Evolutionary conservation across 345 rosid species (phyloP).

Genomic region (Physaria fendleri): DNA sequence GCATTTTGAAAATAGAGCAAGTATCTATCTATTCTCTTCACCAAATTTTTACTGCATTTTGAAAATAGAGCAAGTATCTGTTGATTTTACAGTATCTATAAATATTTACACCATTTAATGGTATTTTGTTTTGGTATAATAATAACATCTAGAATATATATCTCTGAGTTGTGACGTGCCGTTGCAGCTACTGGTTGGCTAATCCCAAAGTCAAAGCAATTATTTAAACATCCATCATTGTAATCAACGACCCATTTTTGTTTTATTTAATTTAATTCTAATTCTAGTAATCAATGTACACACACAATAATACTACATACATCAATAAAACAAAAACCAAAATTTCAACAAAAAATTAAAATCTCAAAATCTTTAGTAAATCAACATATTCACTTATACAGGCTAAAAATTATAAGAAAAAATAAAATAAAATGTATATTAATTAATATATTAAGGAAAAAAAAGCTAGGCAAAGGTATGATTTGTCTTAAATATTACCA

Average conservation of each 20-base stretch:
- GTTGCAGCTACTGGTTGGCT: conserved; percentile 34
- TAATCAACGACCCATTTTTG: conserved; percentile 22
- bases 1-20: no score
- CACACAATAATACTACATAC: not conserved
- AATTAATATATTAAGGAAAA: not conserved
- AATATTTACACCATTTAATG: not conserved
- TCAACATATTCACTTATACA: conserved; percentile 18
- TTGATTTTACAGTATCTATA: no score
- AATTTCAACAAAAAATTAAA: not conserved
- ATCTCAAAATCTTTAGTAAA: conserved; percentile 3
- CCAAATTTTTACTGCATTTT: no score
- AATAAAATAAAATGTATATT: conserved; percentile 3
- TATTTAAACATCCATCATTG: conserved; percentile 24
- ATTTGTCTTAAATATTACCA: conserved; percentile 8
- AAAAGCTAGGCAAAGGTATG: conserved; percentile 1
- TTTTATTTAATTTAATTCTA: not conserved
- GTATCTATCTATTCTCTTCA: no score
- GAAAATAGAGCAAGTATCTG: no score
- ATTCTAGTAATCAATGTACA: conserved; percentile 1
- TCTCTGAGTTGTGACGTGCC: conserved; percentile 27
- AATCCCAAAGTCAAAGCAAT: conserved; percentile 33
- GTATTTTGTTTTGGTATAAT: not conserved
- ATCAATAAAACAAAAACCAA: not conserved
- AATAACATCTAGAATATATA: conserved; percentile 21
- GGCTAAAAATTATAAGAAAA: not conserved